Base-by-base conservation (phyloP, 805 yeast species). In the Scheffersomyces coipomensis region DNA sequence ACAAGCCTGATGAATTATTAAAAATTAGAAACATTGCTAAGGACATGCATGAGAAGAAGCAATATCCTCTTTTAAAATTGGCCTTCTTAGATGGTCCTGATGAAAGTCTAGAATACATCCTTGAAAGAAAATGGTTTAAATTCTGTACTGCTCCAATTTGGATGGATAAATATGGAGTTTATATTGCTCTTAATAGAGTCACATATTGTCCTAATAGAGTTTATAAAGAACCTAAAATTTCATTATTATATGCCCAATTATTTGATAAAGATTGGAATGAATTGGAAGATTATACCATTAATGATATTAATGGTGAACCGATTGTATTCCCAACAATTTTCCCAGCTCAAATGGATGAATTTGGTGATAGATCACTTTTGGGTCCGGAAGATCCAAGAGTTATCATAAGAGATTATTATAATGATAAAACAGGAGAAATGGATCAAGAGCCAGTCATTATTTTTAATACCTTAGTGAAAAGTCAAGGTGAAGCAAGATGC, bases 101-200 rank as follows among this genome's bases (percentile, higher is more conserved):
- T 24, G 13, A 24, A 24, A 8, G 13, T 24, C 12, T 24, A 11
- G 13, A 24, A 24, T 5, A 5, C n/a, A 24, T 9, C n/a, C 11
- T 5, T 6, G 27, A 24, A 24, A 24, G n/a, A n/a, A n/a, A n/a
- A n/a, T n/a, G n/a, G n/a, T n/a, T n/a, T n/a, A n/a, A n/a, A n/a
- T n/a, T n/a, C n/a, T n/a, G n/a, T n/a, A n/a, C n/a, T n/a, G n/a
- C 64, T 3, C 49, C 62, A 2, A 60, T 58, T 1, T 62, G 58
- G 58, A 43, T 63, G 17, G 47, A 53, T 35, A 54, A 59, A 16
- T 60, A 55, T 29, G 53, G 60, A 4, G 53, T 61, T 5, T 62
- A 60, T 41, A 53, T 52, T 18, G 51, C 54, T 55, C 53, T 60
- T 5, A 56, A 62, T 21, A 42, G 68, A 37, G 38, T 62, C 10